Evolutionary conservation across 768 basidiomycete species (phyloP).

Genomic region (Leccinellum albellum): DNA sequence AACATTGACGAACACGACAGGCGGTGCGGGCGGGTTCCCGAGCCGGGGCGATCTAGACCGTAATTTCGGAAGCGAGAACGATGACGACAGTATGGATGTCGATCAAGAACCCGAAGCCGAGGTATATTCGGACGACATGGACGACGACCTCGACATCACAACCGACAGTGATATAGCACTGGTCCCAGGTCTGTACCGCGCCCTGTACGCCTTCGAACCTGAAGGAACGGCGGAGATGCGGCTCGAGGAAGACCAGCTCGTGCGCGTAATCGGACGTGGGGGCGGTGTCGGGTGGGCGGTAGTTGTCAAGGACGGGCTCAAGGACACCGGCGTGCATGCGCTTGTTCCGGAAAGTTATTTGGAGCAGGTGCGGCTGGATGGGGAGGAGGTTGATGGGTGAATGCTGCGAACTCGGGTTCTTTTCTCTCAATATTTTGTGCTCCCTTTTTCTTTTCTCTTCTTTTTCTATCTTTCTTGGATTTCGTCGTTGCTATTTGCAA

Average conservation of each 20-base stretch:
- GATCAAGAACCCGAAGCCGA: conserved; percentile 34
- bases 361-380: conserved; percentile 46
- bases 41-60: conserved; percentile 42
- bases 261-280: conserved; percentile 68
- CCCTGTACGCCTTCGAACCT: conserved; percentile 73
- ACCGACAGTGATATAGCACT: conserved; percentile 37
- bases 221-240: conserved; percentile 83
- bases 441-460: background rate
- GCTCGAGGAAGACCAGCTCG: conserved; percentile 71
- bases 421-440: background rate
- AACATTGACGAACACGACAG: conserved; percentile 6
- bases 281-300: conserved; percentile 83
- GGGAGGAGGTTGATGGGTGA: conserved; percentile 16
- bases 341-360: conserved; percentile 80
- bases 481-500: background rate
- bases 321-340: conserved; percentile 49
- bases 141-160: background rate
- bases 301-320: conserved; percentile 43
- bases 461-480: background rate
- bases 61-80: conserved; percentile 41
- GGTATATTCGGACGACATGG: conserved; percentile 16
- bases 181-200: conserved; percentile 69
- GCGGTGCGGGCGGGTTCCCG: conserved; percentile 24
- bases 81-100: conserved; percentile 21
- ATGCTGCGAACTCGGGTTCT: background rate